A percentile compares a stretch with the other conserved stretches of the same genome.
These are phyloP conservation scores for Parietaria judaica DNA, from an alignment of 306 rosid genomes.

Conservation along the genomic window DNA sequence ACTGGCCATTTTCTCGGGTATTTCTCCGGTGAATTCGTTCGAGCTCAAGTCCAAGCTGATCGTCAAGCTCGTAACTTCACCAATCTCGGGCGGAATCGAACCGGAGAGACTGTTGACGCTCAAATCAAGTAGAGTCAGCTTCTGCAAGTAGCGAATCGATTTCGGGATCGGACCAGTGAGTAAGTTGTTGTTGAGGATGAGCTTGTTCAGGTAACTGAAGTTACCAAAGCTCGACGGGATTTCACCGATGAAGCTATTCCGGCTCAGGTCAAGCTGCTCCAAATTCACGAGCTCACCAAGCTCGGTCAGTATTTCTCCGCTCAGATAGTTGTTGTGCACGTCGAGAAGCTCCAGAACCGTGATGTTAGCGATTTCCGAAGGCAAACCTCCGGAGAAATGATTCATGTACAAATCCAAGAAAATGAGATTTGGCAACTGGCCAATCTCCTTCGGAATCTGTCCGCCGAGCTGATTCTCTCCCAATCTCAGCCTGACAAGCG, in stretches of 20 bases:
- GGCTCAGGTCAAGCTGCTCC: slow-evolving; percentile 93
- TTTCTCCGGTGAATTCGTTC: slow-evolving; percentile 63
- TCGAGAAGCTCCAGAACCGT: slow-evolving; percentile 87
- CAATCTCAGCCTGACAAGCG: slow-evolving; percentile 77
- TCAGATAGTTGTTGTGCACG: slow-evolving; percentile 68
- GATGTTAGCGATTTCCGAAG: slow-evolving; percentile 70
- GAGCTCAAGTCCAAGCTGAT: slow-evolving; percentile 84
- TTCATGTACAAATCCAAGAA: slow-evolving; percentile 93
- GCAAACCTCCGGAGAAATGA: slow-evolving; percentile 69
- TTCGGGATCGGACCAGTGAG: slow-evolving; percentile 69
- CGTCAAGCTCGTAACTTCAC: slow-evolving; percentile 74
- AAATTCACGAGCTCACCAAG: slow-evolving; percentile 77
- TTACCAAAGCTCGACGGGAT: slow-evolving; percentile 86
- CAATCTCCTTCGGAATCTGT: slow-evolving; percentile 77
- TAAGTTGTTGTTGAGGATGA: slow-evolving; percentile 71
- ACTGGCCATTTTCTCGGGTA: slow-evolving; percentile 58
- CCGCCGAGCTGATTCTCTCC: slow-evolving; percentile 95
- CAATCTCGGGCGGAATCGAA: slow-evolving; percentile 60
- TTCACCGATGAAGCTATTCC: slow-evolving; percentile 66
- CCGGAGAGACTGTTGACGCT: slow-evolving; percentile 80
- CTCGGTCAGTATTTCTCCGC: slow-evolving; percentile 64
- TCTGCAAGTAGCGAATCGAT: slow-evolving; percentile 60
- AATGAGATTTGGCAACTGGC: slow-evolving; percentile 76
- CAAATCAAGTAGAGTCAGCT: slow-evolving; percentile 80
- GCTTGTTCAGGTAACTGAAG: slow-evolving; percentile 84